Evolutionary conservation across 441 rosid species (phyloP), one percentile per base, ranked within the genome.

Genomic region (Gossypium laxum): DNA sequence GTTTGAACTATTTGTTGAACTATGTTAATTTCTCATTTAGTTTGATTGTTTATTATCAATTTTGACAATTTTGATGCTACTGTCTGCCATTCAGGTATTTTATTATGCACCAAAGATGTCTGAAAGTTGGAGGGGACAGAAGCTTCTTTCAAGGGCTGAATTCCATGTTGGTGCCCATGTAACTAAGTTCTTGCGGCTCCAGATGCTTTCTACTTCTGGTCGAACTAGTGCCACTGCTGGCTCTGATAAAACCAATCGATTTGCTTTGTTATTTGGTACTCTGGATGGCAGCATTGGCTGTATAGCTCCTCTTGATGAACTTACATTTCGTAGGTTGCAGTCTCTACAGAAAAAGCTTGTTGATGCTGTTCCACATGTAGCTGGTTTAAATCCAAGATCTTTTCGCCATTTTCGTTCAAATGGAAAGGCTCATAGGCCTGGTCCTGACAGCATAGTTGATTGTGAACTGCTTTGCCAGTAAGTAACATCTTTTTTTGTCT

Each of bases 101-200:
- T 92, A 87, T 80, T 94, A 84, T 73, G 98, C 97, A 55, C 99
- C 97, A 22, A 94, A 92, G 89, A 87, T 89, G 88, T 85, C 93
- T 0, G 99, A 94, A 87, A 94, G 98, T 78, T 90, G 98, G 99
- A 94, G 92, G 74, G 99, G 99, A 63, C 94, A 86, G 80, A 94
- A 94, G 81, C 92, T 94, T 81, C 98, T 94, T 50, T 85, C 96
- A 21, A 90, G 94, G 84, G 96, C 91, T 2, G 99, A 94, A 77
- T 92, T 94, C 87, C 99, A 94, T 67, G 90, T 86, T 0, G 98
- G 97, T 59, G 89, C 99, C 67, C 97, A 86, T 71, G 89, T 94
- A 69, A 84, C 96, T 22, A 94, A 90, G 84, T 94, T 94, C 85
- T 79, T 88, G 78, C 85, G 99, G 77, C 78, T 94, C 77, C 92